A percentile compares a stretch with the other conserved stretches of the same genome.
Evolutionary conservation across 441 rosid species (phyloP).

Genomic region (Manihot esculenta): DNA sequence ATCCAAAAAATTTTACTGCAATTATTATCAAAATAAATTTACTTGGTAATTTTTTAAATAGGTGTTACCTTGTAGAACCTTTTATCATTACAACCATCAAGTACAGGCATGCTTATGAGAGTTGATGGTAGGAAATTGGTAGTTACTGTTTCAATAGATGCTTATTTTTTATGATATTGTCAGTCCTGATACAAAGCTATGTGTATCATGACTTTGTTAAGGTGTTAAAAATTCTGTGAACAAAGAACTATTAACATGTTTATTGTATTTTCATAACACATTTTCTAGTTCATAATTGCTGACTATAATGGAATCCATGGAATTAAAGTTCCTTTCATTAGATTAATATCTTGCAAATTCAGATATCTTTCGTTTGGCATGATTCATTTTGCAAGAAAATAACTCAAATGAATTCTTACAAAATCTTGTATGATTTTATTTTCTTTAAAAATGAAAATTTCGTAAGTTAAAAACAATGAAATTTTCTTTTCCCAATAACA

Average conservation of each 20-base stretch:
- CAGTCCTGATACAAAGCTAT: neutral
- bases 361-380: no score
- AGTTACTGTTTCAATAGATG: neutral
- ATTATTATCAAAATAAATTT: neutral
- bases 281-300: neutral
- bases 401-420: no score
- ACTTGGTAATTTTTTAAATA: conserved; percentile 1
- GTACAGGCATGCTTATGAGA: neutral
- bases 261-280: neutral
- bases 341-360: neutral
- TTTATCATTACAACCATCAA: neutral
- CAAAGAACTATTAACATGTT: neutral
- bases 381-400: no score
- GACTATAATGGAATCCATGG: neutral
- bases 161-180: neutral
- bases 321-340: neutral
- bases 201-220: neutral
- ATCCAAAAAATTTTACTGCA: neutral
- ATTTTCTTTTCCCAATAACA: no score
- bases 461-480: no score
- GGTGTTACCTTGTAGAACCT: neutral
- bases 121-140: neutral
- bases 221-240: neutral
- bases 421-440: no score
- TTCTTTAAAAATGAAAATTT: no score